Conservation (phyloP, 371 early-diverging fungal genomes). For the Rhizopus arrhizus region DNA sequence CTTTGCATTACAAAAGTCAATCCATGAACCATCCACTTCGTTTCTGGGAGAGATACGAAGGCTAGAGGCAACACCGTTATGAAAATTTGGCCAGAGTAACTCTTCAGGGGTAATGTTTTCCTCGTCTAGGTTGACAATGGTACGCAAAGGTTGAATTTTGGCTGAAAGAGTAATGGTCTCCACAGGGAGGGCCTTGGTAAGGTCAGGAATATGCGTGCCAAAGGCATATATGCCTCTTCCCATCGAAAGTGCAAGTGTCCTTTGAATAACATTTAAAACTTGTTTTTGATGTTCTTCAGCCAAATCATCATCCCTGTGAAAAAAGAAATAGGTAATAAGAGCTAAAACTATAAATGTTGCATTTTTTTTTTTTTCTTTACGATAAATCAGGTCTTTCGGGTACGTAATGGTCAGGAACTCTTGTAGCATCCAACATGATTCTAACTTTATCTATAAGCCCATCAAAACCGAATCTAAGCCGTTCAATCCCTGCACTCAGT, state of each 20-base stretch:
- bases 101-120: constrained; percentile 44
- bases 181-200: constrained; percentile 59
- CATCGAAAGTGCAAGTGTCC: constrained; percentile 68
- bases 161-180: constrained; percentile 60
- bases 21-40: constrained; percentile 75
- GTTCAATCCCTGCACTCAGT: constrained; percentile 32
- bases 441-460: constrained; percentile 66
- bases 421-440: constrained; percentile 55
- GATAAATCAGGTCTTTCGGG: constrained; percentile 37
- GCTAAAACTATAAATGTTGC: not conserved
- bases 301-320: constrained; percentile 48
- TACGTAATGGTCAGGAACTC: constrained; percentile 43
- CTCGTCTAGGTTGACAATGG: constrained; percentile 57
- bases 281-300: constrained; percentile 54
- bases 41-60: constrained; percentile 66
- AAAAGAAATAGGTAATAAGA: not conserved
- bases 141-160: constrained; percentile 64
- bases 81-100: constrained; percentile 82
- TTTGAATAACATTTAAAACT: constrained; percentile 53
- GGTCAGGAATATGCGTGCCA: constrained; percentile 58
- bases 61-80: constrained; percentile 84
- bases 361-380: constrained; percentile 23
- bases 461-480: constrained; percentile 66
- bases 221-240: constrained; percentile 74
- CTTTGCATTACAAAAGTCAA: constrained; percentile 67